Evolutionary conservation across 805 yeast species (phyloP).

Genomic region (Nakazawaea ishiwadae): DNA sequence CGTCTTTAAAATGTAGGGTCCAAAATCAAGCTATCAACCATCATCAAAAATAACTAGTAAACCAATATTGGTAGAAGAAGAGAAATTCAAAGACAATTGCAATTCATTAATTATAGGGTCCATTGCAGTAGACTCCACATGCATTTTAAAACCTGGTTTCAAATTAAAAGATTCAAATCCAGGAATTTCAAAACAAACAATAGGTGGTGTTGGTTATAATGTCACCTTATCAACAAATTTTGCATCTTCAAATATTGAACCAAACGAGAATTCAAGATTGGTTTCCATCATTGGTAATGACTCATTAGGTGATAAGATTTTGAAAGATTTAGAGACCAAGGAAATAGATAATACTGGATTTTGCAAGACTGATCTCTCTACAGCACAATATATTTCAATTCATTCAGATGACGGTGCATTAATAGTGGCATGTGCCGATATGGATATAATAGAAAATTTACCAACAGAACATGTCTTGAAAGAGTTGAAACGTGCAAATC

Average conservation of each 20-base stretch:
- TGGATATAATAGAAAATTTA: slow-evolving; percentile 60
- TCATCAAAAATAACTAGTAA: slow-evolving; percentile 3
- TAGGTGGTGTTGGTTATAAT: slow-evolving; percentile 87
- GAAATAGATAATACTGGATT: slow-evolving; percentile 38
- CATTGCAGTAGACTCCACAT: slow-evolving; percentile 68
- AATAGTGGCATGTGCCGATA: slow-evolving; percentile 77
- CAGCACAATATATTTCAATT: slow-evolving; percentile 73
- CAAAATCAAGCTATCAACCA: neutral
- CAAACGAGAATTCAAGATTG: slow-evolving; percentile 28
- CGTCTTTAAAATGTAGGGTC: neutral
- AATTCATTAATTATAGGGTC: slow-evolving; percentile 59
- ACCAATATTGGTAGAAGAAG: neutral
- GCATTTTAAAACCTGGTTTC: slow-evolving; percentile 34
- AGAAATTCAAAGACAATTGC: neutral
- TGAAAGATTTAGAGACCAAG: slow-evolving; percentile 21
- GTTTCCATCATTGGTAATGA: slow-evolving; percentile 64
- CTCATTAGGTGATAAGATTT: slow-evolving; percentile 39
- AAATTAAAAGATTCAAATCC: slow-evolving; percentile 67
- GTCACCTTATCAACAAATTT: slow-evolving; percentile 60
- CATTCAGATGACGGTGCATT: slow-evolving; percentile 57
- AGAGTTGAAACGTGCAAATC: slow-evolving; percentile 35
- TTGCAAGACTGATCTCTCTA: slow-evolving; percentile 25
- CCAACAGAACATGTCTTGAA: slow-evolving; percentile 35
- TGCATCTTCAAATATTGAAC: slow-evolving; percentile 17
- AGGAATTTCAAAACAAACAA: slow-evolving; percentile 46